Percentiles rank a stretch among this genome's conserved stretches.
phyloP scores from a whole-genome alignment of 805 yeast species.

The Saturnispora serradocipensis region DNA sequence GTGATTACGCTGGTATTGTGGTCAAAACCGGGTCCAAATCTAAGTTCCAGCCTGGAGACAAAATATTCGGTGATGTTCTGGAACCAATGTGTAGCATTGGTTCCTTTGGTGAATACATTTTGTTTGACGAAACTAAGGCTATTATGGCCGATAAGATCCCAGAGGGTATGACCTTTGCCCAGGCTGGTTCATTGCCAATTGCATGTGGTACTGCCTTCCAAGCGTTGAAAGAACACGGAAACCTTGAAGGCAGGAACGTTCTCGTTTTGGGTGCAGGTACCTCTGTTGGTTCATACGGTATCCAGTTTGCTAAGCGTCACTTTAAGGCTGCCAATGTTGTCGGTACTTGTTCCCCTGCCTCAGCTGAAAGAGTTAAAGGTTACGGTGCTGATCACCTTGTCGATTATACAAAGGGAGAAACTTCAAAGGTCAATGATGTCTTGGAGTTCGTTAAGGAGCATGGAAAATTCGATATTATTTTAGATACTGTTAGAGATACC shows the following conservation, averaged over 20 bases:
- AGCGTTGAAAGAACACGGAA: slow-evolving; percentile 8
- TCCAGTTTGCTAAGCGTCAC: slow-evolving; percentile 46
- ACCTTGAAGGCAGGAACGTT: slow-evolving; percentile 33
- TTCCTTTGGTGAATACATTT: slow-evolving; percentile 37
- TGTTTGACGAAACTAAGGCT: slow-evolving; percentile 26
- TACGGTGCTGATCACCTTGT: slow-evolving; percentile 51
- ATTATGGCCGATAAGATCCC: slow-evolving; percentile 33
- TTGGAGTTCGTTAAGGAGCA: slow-evolving; percentile 26
- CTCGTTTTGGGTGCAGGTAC: slow-evolving; percentile 71
- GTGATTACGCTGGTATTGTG: slow-evolving; percentile 21
- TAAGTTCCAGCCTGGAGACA: slow-evolving; percentile 16
- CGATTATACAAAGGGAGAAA: slow-evolving; percentile 43
- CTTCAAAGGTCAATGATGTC: slow-evolving; percentile 29
- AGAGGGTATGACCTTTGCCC: slow-evolving; percentile 34
- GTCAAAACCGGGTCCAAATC: slow-evolving; percentile 16
- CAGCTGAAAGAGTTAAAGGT: slow-evolving; percentile 17
- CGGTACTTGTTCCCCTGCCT: slow-evolving; percentile 36
- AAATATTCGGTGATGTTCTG: slow-evolving; percentile 14
- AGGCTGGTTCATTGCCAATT: slow-evolving; percentile 61
- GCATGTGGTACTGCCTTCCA: slow-evolving; percentile 54
- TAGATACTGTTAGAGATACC: slow-evolving; percentile 58
- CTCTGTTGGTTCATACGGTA: slow-evolving; percentile 48
- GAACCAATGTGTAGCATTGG: slow-evolving; percentile 23
- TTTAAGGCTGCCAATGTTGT: slow-evolving; percentile 43
- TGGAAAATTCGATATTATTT: slow-evolving; percentile 49